Conservation (phyloP, 2,329 filamentous ascomycete genomes). For the Sarocladium brachiariae region DNA sequence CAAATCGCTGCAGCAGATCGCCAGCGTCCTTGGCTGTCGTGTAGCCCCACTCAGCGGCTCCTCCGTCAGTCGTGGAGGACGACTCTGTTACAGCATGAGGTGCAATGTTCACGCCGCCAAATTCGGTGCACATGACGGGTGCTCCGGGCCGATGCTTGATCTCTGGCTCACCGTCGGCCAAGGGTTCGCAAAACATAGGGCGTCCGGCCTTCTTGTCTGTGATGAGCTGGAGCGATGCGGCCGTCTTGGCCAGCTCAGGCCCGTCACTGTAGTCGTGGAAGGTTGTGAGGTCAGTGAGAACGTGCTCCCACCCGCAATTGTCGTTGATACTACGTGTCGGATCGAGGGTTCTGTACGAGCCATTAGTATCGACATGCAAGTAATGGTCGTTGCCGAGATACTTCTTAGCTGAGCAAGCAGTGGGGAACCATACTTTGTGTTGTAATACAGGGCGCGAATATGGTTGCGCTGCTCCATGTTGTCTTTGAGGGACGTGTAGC, state of each 20-base stretch:
- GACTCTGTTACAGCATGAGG: conserved; percentile 42
- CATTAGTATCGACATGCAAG: conserved; percentile 16
- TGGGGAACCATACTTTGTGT: conserved; percentile 46
- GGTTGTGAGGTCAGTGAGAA: conserved; percentile 55
- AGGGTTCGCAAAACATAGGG: conserved; percentile 38
- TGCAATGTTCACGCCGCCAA: conserved; percentile 61
- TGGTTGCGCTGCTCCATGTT: conserved; percentile 55
- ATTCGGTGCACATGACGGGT: conserved; percentile 60
- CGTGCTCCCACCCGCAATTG: conserved; percentile 67
- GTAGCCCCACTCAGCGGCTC: conserved; percentile 50
- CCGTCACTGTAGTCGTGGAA: conserved; percentile 63
- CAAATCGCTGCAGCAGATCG: conserved; percentile 52
- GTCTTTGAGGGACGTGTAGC: conserved; percentile 50
- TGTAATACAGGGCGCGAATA: conserved; percentile 54
- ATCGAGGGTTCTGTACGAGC: conserved; percentile 40
- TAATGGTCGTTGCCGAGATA: neutral
- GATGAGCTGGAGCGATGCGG: conserved; percentile 45
- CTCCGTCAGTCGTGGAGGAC: conserved; percentile 49
- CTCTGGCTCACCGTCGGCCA: conserved; percentile 27
- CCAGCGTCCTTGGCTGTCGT: conserved; percentile 55
- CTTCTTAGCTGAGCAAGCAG: neutral
- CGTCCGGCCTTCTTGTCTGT: conserved; percentile 44
- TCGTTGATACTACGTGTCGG: conserved; percentile 60
- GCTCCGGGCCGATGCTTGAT: conserved; percentile 45
- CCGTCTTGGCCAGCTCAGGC: conserved; percentile 46